These are phyloP conservation scores for Meyerozyma guilliermondii DNA, from an alignment of 1,139 yeast genomes.

Conservation along the genomic window DNA sequence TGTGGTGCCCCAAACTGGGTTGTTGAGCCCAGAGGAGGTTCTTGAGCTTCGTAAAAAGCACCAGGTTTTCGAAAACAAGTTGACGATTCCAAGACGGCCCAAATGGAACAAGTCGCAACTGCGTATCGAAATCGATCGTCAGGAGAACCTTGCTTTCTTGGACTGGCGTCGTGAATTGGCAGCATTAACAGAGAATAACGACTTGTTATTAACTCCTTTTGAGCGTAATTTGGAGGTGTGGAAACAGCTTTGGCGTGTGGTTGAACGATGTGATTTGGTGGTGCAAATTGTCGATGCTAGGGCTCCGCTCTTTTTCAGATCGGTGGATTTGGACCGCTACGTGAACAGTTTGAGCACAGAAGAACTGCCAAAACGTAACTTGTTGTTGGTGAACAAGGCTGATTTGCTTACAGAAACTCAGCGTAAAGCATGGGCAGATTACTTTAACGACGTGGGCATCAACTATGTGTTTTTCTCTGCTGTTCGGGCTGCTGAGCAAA, in stretches of 20 bases:
- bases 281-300: conserved; percentile 98
- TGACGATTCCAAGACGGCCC: conserved; percentile 96
- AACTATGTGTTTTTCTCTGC: conserved; percentile 94
- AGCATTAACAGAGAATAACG: conserved; percentile 71
- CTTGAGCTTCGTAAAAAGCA: conserved; percentile 60
- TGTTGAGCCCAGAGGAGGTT: conserved; percentile 67
- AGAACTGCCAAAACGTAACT: conserved; percentile 55
- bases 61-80: conserved; percentile 66
- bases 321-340: conserved; percentile 81
- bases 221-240: conserved; percentile 97
- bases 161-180: conserved; percentile 94
- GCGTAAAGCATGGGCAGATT: conserved; percentile 81
- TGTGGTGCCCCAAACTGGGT: conserved; percentile 39
- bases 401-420: conserved; percentile 78
- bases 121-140: conserved; percentile 72
- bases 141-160: conserved; percentile 85
- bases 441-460: conserved; percentile 64
- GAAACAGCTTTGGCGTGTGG: conserved; percentile 98
- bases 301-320: conserved; percentile 85
- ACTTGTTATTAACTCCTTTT: conserved; percentile 87
- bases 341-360: conserved; percentile 67
- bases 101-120: conserved; percentile 72
- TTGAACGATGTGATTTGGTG: conserved; percentile 88
- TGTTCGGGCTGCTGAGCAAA: conserved; percentile 66
- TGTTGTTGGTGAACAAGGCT: conserved; percentile 88